Base-by-base conservation (phyloP, 2,329 filamentous ascomycete species). In the Teratosphaeria epicoccoides region DNA sequence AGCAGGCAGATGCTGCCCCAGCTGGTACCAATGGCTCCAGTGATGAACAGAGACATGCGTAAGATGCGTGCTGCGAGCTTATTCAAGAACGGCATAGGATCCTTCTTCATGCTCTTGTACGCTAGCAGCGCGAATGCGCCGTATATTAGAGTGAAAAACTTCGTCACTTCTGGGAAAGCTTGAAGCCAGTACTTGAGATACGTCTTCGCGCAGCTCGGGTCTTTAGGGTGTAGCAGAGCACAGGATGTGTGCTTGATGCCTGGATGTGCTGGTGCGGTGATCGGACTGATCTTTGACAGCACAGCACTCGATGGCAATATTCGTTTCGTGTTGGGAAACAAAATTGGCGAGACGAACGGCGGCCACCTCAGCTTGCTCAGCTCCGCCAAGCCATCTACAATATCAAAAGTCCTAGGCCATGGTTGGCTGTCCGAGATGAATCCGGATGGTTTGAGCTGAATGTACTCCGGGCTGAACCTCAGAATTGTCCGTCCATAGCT, bases 1-100 rank as follows among this genome's bases (percentile, higher is more conserved):
- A 96, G 89, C 63, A 96, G 78, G 72, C 91, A 98, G 60, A 96
- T 83, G 52, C 82, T 85, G 1, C 83, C 89, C 93, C 93, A 98
- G 26, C 83, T 81, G 0, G 88, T 88, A 12, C 88, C 88, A 52
- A 95, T 82, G n/a, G 87, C 79, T 14, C 87, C 87, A 0, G 89
- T 89, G 47, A 88, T 73, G 62, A 95, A 89, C 4, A 87, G 76
- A 0, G 85, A 83, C 66, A 87, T 83, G 55, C 85, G 80, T 25
- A 96, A 76, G 20, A 91, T 83, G 26, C 77, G 76, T 28, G 81
- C 78, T 1, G 86, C 74, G 10, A 96, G 76, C 4, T 67, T 67
- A 64, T 85, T 85, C 11, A 89, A 68, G 2, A 84, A 80, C 0
- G 79, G 71, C 23, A 88, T 66, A 0, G 91, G 91, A 23, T 79